Conservation (phyloP, 106 monocot species). For the Apostasia ramifera region DNA sequence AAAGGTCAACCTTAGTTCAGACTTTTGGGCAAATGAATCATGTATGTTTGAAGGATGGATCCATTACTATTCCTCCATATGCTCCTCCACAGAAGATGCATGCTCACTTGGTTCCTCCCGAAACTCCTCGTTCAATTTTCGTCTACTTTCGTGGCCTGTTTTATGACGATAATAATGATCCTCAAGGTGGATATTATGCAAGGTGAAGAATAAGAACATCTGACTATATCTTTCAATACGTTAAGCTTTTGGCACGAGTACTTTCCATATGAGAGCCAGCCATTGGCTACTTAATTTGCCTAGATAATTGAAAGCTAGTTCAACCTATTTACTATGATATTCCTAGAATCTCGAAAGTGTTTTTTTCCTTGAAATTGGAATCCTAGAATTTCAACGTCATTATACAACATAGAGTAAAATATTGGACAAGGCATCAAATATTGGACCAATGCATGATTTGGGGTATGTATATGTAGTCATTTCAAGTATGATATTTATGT, state of each 20-base stretch:
- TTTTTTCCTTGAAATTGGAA: not conserved
- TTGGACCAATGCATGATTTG: too few species aligned
- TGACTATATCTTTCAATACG: too few species aligned
- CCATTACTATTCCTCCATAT: constrained; percentile 78
- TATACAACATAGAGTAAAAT: constrained; percentile 23
- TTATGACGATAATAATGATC: constrained; percentile 75
- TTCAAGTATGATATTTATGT: too few species aligned
- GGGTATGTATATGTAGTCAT: too few species aligned
- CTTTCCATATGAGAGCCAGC: too few species aligned
- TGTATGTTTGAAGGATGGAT: constrained; percentile 75
- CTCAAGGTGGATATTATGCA: constrained; percentile 85
- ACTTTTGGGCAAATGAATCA: constrained; percentile 78
- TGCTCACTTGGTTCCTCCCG: constrained; percentile 64
- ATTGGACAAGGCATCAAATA: too few species aligned
- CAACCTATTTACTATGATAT: not conserved
- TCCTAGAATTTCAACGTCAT: not conserved
- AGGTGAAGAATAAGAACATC: constrained; percentile 24
- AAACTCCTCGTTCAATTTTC: constrained; percentile 78
- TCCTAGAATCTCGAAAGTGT: too few species aligned
- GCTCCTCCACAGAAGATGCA: constrained; percentile 89
- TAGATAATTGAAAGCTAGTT: too few species aligned
- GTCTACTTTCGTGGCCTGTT: constrained; percentile 82
- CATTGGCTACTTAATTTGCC: too few species aligned
- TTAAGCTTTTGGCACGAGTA: too few species aligned
- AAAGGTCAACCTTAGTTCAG: constrained; percentile 71